Conservation (phyloP, 495 filamentous ascomycete genomes). For the Opeltia flavorubescens region DNA sequence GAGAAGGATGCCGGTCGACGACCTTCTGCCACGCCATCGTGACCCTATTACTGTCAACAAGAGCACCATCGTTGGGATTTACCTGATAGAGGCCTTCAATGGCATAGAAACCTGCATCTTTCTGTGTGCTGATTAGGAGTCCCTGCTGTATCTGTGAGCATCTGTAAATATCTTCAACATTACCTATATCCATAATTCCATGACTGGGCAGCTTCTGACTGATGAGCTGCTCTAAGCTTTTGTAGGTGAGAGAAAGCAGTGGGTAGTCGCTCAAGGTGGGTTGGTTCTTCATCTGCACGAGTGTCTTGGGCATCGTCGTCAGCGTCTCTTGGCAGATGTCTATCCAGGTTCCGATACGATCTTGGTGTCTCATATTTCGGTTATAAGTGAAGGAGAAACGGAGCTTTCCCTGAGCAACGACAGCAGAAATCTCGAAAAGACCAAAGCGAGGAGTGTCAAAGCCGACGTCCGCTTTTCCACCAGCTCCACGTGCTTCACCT, state of each 20-base stretch:
- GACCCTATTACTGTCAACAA: slow-evolving; percentile 26
- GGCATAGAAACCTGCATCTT: slow-evolving; percentile 43
- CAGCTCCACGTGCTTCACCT: slow-evolving; percentile 29
- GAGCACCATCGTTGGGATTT: slow-evolving; percentile 14
- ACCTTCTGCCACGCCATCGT: slow-evolving; percentile 33
- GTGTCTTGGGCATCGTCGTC: slow-evolving; percentile 30
- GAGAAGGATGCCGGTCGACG: slow-evolving; percentile 33
- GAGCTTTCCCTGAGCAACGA: slow-evolving; percentile 43
- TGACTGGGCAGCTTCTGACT: slow-evolving; percentile 29
- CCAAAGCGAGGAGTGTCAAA: slow-evolving; percentile 42
- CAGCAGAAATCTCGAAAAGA: slow-evolving; percentile 50
- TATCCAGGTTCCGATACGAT: slow-evolving; percentile 44
- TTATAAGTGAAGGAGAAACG: slow-evolving; percentile 54
- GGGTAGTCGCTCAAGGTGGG: slow-evolving; percentile 49
- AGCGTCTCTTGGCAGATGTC: slow-evolving; percentile 42
- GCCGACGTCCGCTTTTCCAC: slow-evolving; percentile 44
- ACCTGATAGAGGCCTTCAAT: slow-evolving; percentile 49
- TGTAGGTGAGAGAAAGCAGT: slow-evolving; percentile 45
- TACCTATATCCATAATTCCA: slow-evolving; percentile 27
- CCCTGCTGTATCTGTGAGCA: slow-evolving; percentile 56
- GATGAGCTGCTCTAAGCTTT: slow-evolving; percentile 28
- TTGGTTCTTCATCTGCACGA: slow-evolving; percentile 33
- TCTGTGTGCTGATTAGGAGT: slow-evolving; percentile 45
- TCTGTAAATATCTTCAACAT: slow-evolving; percentile 51
- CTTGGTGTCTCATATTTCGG: slow-evolving; percentile 41